Base-by-base conservation (phyloP, 2,329 filamentous ascomycete genomes). In the Sodiomyces alkalinus region DNA sequence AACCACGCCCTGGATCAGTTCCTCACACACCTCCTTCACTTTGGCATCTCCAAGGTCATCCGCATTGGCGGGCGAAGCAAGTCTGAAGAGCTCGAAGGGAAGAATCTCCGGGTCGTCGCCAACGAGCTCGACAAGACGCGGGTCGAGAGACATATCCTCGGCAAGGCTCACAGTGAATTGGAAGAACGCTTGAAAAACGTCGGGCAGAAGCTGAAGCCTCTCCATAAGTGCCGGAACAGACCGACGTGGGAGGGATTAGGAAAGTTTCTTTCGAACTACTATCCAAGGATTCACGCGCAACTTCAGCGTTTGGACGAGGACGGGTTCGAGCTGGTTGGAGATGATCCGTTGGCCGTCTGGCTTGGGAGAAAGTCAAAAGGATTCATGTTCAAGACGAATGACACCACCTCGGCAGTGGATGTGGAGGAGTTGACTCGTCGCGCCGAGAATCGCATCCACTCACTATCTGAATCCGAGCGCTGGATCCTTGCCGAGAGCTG, bases 31-130 rank as follows among this genome's bases (percentile, higher is more conserved):
- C 44, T 80, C 0, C 30, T 71, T 0, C 51, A 66, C 6, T 53
- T 50, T 3, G 55, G 53, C 0, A 44, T 66, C 4, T 38, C 46
- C 0, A 52, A 66, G 5, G 56, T 80, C 16, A 60, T 80, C 16
- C 68, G 75, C 0, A 66, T 81, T 5, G 75, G 76, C 0, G 60
- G 58, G 1, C 58, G 59, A 11, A 71, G 62, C 2, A 68, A 71
- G 33, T 72, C 68, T 0, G 58, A 65, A 17, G 39, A 48, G 2
- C 46, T 80, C 1, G 41, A 61, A 7, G 41, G 42, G 0, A 42
- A 63, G n/a, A 74, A 68, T 30, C 54, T 79, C 5, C 49, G 57
- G 0, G 33, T 38, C 0, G 47, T 66, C 4, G 41, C 41, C 2
- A 34, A 41, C 10, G 30, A 36, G 6, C 19, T 35, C 22, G 7